Base-by-base conservation (phyloP, 495 filamentous ascomycete species). In the Usnea hakonensis region DNA sequence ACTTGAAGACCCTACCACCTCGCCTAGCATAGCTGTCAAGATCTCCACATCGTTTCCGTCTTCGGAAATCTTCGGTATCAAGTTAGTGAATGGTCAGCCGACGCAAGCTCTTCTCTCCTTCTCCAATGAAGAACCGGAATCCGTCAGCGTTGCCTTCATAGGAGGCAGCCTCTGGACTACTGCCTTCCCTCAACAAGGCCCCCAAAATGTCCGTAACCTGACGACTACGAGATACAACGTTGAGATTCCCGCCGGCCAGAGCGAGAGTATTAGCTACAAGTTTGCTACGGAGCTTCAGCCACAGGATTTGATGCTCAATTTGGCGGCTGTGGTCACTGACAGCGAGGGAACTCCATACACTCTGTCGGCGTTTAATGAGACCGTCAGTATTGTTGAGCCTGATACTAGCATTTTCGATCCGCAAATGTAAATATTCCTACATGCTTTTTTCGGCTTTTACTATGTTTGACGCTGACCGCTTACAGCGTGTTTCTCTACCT, bases 401-500 rank as follows among this genome's bases (percentile, higher is more conserved):
- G 91, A 95, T 64, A 90, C 87, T 63, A 93, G 87, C 80, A 82
- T 98, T 71, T 88, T 98, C 67, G 94, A 98, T 73, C 94, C 94
- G 58, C 93, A 97, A 72, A 93, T 96, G 93, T 96, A 80, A 78
- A 85, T 72, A 57, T 54, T 33, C 7, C 21, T 37, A 57, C 37
- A 37, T 53, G 17, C 30, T 64, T 57, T 38, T 40, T 35, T 26
- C 23, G 48, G 63, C 58, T 23, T 64, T 65, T 62, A 68, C 79
- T 65, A 79, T 50, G n/a, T 17, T 56, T 9, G 56, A 26, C 9
- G 23, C 41, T 41, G 16, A 50, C 46, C 13, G 28, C 46, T 50
- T 59, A 36, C 64, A 95, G 92, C 68, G 88, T 96, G 76, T 98
- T 98, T 85, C 87, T 98, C 62, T 98, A 97, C 79, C 85, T 96